Base-by-base conservation (phyloP, 148 eudicot genomes). In the Diospyros kaki region DNA sequence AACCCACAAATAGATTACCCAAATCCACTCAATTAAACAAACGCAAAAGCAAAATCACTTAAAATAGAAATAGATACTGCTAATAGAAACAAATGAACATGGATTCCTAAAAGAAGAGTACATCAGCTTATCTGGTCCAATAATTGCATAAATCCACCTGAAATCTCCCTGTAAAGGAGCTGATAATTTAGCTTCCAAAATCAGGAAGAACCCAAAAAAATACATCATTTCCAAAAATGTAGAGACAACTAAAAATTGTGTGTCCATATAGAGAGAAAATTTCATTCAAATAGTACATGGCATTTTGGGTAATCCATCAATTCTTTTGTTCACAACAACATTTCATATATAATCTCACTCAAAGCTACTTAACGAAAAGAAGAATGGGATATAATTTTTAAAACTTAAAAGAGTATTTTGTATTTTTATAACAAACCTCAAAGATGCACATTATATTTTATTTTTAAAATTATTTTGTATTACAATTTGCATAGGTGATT, bases 101-200 rank as follows among this genome's bases (percentile, higher is more conserved):
- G 66, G 58, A 66, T 60, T 60, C 28, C 43, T 45, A 54, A 45
- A 73, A 48, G 17, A 45, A 73, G 39, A 73, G 48, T 45, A 48
- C 44, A 48, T 54, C 45, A 73, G 62, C 68, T 61, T 61, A 62
- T 48, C 76, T 73, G 76, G 45, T 62, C 9, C 13, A 63, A 15
- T 38, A 62, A 42, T 51, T 65, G 62, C 48, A 70, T 6, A 45
- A 73, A 61, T 54, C 67, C 38, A 72, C 4, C 46, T 4, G 42
- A 60, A 17, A 58, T 51, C 18, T 48, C 61, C 66, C 75, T 17
- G 66, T 13, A 18, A 59, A 44, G 58, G 18, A 71, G 43, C 66
- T 58, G 66, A 73, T 28, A 73, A 48, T 62, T 58, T 50, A 52
- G 46, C 6, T 3, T 62, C 67, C 38, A 48, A 73, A 39, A 1